Evolutionary conservation across 306 rosid species (phyloP), one percentile per base, ranked within the genome.

Genomic region (Hippophae gyantsensis): DNA sequence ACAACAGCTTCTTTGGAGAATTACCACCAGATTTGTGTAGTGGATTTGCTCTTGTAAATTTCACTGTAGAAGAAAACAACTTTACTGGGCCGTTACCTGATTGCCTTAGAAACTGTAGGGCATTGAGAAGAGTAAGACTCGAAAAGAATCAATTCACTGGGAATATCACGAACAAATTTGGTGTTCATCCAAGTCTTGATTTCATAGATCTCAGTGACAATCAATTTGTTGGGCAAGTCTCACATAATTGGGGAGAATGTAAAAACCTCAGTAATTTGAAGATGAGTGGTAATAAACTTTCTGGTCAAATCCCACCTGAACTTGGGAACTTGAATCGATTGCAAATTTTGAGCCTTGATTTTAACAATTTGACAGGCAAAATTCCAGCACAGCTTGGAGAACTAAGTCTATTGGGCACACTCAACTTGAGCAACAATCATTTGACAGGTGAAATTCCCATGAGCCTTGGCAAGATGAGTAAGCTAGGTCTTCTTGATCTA

Each of bases 1-100:
- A 75, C 72, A 83, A 81, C 78, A 72, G 49, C 26, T 81, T 86
- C 69, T 61, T 72, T 1, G 85, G 87, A 60, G 74, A 74, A 48
- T 62, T 86, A 46, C 95, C 95, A 6, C 60, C 80, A 70, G 74
- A 71, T 41, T 42, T 86, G 43, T 86, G 90, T 13, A 69, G 68
- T 27, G 74, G 78, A 13, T 40, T 60, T 38, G 54, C 25, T 1
- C 66, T 86, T 43, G 6, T 2, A 6, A 1, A 1, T 18, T 56
- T 85, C 50, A 42, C 70, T 0, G 71, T 65, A 52, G 60, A 69
- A 10, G 48, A 45, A 6, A 64, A 78, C 68, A 72, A 60, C 51
- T 74, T 78, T 25, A 70, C 78, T 0, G 85, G 87, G 8, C 60
- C 77, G 26, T 46, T 83, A 60, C 95, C 87, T 1, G 76, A 63